phyloP scores from a whole-genome alignment of 164 flowering plant species.

The Berberis thunbergii region DNA sequence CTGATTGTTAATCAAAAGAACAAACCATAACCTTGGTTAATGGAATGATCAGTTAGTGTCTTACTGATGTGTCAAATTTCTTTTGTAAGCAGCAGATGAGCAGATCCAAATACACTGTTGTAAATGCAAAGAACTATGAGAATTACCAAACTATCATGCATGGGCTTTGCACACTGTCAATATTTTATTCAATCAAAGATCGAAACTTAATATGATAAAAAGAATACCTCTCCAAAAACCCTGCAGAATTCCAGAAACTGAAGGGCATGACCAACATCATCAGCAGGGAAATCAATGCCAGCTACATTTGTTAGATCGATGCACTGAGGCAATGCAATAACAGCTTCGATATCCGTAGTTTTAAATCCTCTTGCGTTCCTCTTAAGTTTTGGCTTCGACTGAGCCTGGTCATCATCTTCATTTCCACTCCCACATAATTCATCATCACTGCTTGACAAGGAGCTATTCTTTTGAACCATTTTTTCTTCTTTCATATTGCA shows the following conservation, averaged over 20 bases:
- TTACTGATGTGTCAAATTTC: too few relatives aligned
- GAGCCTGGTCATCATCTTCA: neutral
- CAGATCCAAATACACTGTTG: too few relatives aligned
- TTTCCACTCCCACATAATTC: neutral
- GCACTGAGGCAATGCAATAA: conserved; percentile 47
- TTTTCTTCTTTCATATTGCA: conserved; percentile 7
- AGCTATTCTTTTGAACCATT: neutral
- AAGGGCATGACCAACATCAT: conserved; percentile 68
- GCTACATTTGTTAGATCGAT: conserved; percentile 31
- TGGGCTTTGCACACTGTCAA: neutral
- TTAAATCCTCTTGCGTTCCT: neutral
- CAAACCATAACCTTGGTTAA: too few relatives aligned
- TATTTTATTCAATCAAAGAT: neutral
- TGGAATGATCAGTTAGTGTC: too few relatives aligned
- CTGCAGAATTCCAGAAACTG: conserved; percentile 88
- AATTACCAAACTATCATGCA: neutral
- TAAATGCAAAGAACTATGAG: neutral
- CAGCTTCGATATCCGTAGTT: neutral
- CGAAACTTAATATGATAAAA: neutral
- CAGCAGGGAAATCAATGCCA: conserved; percentile 47
- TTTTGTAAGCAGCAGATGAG: too few relatives aligned
- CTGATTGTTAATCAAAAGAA: too few relatives aligned
- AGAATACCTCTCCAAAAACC: conserved; percentile 67
- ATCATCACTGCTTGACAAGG: neutral
- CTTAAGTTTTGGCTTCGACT: neutral